Conservation (phyloP, 177 flowering plant genomes). For the Tripterygium wilfordii region DNA sequence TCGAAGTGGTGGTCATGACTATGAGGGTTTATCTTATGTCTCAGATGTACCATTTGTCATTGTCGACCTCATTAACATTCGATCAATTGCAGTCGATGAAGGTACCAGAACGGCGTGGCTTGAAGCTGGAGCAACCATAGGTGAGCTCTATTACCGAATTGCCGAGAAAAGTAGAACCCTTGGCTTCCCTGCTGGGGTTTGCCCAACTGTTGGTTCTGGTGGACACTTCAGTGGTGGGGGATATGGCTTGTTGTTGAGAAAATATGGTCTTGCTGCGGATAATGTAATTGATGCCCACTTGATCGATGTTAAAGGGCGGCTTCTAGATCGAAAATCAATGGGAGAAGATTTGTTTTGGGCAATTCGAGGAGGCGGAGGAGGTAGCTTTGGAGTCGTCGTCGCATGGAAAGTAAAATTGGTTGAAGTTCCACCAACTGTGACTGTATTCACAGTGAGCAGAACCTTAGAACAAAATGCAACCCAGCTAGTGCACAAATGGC, state of each 20-base stretch:
- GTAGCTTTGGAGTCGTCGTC: slow-evolving; percentile 22
- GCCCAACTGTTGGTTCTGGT: slow-evolving; percentile 22
- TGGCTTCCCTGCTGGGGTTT: slow-evolving; percentile 26
- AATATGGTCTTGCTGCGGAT: too few species aligned
- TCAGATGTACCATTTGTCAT: slow-evolving; percentile 20
- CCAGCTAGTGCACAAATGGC: slow-evolving; percentile 15
- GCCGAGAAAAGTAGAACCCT: slow-evolving; percentile 17
- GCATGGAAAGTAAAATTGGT: slow-evolving; percentile 21
- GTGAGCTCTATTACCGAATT: slow-evolving; percentile 25
- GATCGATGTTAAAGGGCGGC: slow-evolving; percentile 16
- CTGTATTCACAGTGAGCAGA: slow-evolving; percentile 13
- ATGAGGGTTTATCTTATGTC: too few species aligned
- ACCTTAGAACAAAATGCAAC: slow-evolving; percentile 20
- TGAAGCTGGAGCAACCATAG: slow-evolving; percentile 26
- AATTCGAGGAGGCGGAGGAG: slow-evolving; percentile 32
- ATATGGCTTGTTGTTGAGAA: slow-evolving; percentile 21
- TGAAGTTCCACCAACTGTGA: slow-evolving; percentile 20
- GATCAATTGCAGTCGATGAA: too few species aligned
- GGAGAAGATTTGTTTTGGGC: slow-evolving; percentile 40
- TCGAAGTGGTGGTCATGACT: slow-evolving; percentile 23
- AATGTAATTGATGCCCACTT: too few species aligned
- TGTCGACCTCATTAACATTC: slow-evolving; percentile 22
- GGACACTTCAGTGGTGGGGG: too few species aligned
- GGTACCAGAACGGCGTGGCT: slow-evolving; percentile 18
- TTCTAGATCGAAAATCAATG: slow-evolving; percentile 25